A percentile compares a stretch with the other conserved stretches of the same genome.
These are phyloP conservation scores for Scopulariopsis brevicaulis DNA, from an alignment of 2,329 filamentous ascomycete genomes.

Conservation along the genomic window DNA sequence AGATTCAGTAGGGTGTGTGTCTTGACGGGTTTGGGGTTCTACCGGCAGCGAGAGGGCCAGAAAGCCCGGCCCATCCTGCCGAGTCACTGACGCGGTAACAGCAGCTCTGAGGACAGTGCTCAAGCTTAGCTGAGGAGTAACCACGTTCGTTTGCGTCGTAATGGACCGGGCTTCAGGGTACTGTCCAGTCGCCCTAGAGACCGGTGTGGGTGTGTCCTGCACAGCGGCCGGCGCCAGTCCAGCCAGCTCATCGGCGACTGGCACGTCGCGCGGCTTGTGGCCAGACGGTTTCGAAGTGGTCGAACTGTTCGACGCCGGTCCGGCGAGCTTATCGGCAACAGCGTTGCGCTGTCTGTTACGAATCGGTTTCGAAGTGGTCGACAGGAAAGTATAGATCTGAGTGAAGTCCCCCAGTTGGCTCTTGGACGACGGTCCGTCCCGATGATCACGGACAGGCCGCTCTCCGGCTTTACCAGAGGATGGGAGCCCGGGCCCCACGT, in stretches of 20 bases:
- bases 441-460: not conserved
- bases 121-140: not conserved
- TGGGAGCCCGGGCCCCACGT: not conserved
- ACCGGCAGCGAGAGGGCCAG: not conserved
- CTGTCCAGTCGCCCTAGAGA: not conserved
- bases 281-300: not conserved
- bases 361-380: not conserved
- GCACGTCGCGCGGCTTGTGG: not conserved
- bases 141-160: not conserved
- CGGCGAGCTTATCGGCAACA: not conserved
- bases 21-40: not conserved
- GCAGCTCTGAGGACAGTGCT: not conserved
- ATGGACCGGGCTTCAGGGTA: not conserved
- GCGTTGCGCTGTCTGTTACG: not conserved
- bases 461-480: not conserved
- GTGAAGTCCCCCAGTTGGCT: constrained; percentile 1
- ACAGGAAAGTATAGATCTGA: not conserved
- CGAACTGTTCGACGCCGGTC: not conserved
- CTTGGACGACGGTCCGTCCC: not conserved
- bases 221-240: not conserved
- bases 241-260: not conserved
- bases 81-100: not conserved
- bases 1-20: not conserved
- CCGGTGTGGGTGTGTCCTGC: not conserved
- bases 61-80: not conserved